phyloP scores from a whole-genome alignment of 1,139 yeast genomes.

The Pichia inconspicua region DNA sequence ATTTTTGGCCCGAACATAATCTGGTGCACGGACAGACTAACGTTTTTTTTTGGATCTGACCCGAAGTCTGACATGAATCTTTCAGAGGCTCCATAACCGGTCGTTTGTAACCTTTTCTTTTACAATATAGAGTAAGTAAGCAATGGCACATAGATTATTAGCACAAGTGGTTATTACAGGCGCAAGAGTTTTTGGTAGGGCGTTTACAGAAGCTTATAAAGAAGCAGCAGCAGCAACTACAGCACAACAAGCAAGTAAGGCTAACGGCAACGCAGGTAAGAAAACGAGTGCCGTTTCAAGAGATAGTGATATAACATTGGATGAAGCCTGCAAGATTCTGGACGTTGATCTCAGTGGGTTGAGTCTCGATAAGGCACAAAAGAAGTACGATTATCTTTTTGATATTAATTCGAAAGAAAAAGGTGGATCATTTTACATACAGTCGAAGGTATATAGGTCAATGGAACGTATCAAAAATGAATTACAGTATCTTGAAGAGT shows the following conservation, averaged over 20 bases:
- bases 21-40: neutral
- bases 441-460: slow-evolving; percentile 87
- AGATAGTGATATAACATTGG: slow-evolving; percentile 74
- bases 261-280: slow-evolving; percentile 36
- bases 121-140: neutral
- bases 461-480: slow-evolving; percentile 56
- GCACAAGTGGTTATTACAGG: slow-evolving; percentile 91
- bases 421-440: slow-evolving; percentile 89
- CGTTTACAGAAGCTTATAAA: slow-evolving; percentile 93
- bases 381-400: slow-evolving; percentile 75
- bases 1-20: no score
- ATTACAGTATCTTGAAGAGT: slow-evolving; percentile 34
- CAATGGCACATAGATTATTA: slow-evolving; percentile 79
- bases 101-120: neutral
- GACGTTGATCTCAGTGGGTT: slow-evolving; percentile 60
- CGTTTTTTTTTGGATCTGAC: neutral
- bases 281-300: slow-evolving; percentile 37
- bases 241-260: slow-evolving; percentile 51
- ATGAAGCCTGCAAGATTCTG: slow-evolving; percentile 86
- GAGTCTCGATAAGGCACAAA: slow-evolving; percentile 54
- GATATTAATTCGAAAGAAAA: slow-evolving; percentile 87
- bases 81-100: neutral
- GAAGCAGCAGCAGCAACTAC: slow-evolving; percentile 91
- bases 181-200: slow-evolving; percentile 91
- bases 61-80: neutral